Evolutionary conservation across 164 flowering plant genomes (phyloP), one percentile per base, ranked within the genome.

Genomic region (Dillenia suffruticosa): DNA sequence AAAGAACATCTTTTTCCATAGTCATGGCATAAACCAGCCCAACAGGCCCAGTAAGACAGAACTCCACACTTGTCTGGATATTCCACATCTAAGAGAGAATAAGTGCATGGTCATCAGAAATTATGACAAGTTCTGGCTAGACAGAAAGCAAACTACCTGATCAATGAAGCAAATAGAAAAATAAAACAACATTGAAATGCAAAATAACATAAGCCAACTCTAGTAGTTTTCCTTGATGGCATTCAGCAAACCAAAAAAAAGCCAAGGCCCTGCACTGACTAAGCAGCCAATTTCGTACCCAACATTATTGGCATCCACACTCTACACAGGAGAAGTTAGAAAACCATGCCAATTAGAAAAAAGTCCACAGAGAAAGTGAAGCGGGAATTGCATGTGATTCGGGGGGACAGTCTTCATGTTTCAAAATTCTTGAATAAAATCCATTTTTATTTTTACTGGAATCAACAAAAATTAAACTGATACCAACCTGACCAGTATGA

Each of bases 221-320:
- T 13, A 63, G 32, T 24, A 26, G n/a, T 46, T 57, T 49, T 70
- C 80, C 79, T 70, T 70, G 15, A 82, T 60, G 59, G 55, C 55
- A 70, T 77, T 64, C 6, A 62, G 66, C 52, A 73, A 40, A 15
- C 86, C 86, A 14, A 64, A 71, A 59, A 82, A 72, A 13, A 82
- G 19, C 81, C 85, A 79, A 8, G 72, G 70, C 44, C 81, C 81
- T 61, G 74, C 77, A 63, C 70, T 56, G 4, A 75, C 53, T 17
- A 81, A 49, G 46, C 70, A 76, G 8, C 77, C 77, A 22, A 75
- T 65, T 62, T 69, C 72, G 13, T 46, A 65, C 52, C 68, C 68
- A 8, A 67, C 44, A 44, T 66, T 63, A 13, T 72, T 24, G 43
- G 32, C 61, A 52, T 47, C 54, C 26, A 49, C 49, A 50, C 76